Conservation (phyloP, 2,329 filamentous ascomycete species). For the Pseudogymnoascus sp. region DNA sequence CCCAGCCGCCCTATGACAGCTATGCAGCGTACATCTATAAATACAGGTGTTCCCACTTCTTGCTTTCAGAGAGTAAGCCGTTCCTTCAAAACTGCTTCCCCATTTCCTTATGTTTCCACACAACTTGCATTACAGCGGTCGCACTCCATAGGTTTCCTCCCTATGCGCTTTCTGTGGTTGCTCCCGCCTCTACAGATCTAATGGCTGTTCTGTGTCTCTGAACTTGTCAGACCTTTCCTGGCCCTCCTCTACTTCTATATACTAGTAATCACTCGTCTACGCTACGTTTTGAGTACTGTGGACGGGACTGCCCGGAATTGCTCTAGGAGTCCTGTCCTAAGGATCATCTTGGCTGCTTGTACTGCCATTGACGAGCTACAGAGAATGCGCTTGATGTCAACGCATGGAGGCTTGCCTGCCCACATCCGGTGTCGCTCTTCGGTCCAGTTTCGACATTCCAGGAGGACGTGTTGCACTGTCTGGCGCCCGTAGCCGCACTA, state of each 20-base stretch:
- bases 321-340: constrained; percentile 24
- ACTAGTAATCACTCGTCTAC: constrained; percentile 20
- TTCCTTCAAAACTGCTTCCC: no score
- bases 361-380: constrained; percentile 26
- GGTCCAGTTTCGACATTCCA: constrained; percentile 22
- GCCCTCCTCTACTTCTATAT: constrained; percentile 25
- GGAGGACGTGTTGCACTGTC: constrained; percentile 21
- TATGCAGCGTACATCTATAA: no score
- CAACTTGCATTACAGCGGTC: no score
- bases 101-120: no score
- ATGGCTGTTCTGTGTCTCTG: constrained; percentile 25
- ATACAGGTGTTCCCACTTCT: no score
- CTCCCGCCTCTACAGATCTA: constrained; percentile 10
- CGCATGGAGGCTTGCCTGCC: constrained; percentile 17
- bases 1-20: no score
- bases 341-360: constrained; percentile 29
- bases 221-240: constrained; percentile 9
- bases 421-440: constrained; percentile 22
- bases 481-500: constrained; percentile 14
- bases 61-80: no score
- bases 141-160: no score
- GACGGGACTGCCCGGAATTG: constrained; percentile 24
- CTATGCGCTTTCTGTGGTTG: no score
- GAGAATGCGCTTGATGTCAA: constrained; percentile 29
- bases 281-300: constrained; percentile 8